Evolutionary conservation across 352 stramenopile genomes (phyloP).

Genomic region (Saprolegnia parasitica): DNA sequence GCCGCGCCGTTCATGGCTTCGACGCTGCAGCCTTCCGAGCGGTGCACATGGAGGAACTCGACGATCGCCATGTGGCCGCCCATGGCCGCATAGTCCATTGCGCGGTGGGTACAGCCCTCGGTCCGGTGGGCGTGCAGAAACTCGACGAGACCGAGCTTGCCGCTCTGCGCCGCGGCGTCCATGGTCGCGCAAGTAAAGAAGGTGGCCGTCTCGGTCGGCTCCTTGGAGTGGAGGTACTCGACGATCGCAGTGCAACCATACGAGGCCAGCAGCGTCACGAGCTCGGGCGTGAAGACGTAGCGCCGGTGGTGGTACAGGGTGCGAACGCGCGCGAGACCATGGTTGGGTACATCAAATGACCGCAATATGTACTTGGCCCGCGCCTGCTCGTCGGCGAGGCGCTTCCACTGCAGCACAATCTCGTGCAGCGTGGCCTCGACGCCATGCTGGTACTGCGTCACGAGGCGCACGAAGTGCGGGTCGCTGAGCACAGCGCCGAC

Average conservation of each 20-base stretch:
- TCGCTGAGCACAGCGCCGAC: neutral
- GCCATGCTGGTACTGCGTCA: conserved; percentile 14
- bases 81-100: conserved; percentile 25
- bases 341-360: neutral
- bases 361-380: neutral
- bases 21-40: conserved; percentile 2
- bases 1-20: conserved; percentile 33
- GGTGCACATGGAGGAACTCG: conserved; percentile 21
- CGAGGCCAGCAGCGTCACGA: neutral
- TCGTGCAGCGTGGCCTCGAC: neutral
- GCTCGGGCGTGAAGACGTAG: conserved; percentile 6
- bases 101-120: conserved; percentile 21
- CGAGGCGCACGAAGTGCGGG: neutral
- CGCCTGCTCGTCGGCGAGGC: neutral
- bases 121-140: conserved; percentile 15
- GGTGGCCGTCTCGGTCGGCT: neutral
- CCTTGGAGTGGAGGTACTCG: neutral
- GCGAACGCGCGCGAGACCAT: neutral
- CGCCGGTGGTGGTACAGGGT: conserved; percentile 5
- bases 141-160: neutral
- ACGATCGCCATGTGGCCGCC: conserved; percentile 25
- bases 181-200: neutral
- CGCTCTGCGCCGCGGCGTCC: conserved; percentile 13
- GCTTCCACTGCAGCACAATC: neutral
- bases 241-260: neutral